Conservation (phyloP, 768 basidiomycete species). For the Mycena leptocephala region DNA sequence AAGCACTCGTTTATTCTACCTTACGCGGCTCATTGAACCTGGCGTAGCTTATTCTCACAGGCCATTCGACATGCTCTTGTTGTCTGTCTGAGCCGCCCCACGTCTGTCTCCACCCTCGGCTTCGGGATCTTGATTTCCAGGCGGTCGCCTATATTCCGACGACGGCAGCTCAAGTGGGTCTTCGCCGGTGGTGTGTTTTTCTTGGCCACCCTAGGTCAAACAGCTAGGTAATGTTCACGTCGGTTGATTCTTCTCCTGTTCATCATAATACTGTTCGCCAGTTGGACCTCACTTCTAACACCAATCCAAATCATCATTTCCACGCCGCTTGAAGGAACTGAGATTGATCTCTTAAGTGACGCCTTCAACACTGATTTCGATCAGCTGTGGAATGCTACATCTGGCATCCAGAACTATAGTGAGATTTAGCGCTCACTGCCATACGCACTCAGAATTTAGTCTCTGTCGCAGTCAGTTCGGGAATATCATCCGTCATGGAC, state of each 20-base stretch:
- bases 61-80: neutral
- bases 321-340: slow-evolving; percentile 2
- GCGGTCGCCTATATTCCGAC: neutral
- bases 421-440: neutral
- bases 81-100: neutral
- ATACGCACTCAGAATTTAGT: too few species aligned
- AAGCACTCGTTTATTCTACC: neutral
- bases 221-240: neutral
- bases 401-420: neutral
- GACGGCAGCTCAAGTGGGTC: slow-evolving; percentile 1
- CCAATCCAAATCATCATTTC: slow-evolving; percentile 1
- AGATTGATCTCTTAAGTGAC: slow-evolving; percentile 9
- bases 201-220: slow-evolving; percentile 15
- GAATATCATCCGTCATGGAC: neutral
- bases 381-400: neutral
- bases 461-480: slow-evolving; percentile 3
- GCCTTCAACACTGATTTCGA: neutral
- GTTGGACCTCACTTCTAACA: slow-evolving; percentile 23
- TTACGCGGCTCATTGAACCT: neutral
- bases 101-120: slow-evolving; percentile 1
- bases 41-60: neutral
- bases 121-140: slow-evolving; percentile 14
- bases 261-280: neutral
- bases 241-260: neutral
- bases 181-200: neutral